phyloP scores from a whole-genome alignment of 2,329 filamentous ascomycete genomes.

The Curvularia lunata region DNA sequence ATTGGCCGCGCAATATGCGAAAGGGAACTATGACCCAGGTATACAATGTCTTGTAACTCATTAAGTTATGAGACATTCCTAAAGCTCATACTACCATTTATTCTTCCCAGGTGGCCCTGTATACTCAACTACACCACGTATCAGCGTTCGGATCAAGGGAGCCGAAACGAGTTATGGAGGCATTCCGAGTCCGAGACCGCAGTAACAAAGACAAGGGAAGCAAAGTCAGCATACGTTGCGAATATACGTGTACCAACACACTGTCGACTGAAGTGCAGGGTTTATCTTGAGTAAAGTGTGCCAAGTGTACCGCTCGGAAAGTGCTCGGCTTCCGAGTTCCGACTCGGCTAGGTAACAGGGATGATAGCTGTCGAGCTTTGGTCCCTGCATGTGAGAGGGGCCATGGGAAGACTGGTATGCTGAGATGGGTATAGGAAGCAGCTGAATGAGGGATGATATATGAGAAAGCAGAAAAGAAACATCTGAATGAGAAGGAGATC shows the following conservation, averaged over 20 bases:
- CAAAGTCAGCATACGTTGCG: neutral
- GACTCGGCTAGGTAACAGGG: neutral
- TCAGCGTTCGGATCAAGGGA: neutral
- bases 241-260: neutral
- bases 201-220: neutral
- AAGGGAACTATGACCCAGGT: no score
- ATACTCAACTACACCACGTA: neutral
- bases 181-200: neutral
- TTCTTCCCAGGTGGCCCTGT: neutral
- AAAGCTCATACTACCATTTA: neutral
- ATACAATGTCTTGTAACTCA: no score
- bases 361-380: neutral
- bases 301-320: neutral
- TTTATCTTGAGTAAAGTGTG: neutral
- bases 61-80: no score
- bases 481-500: neutral
- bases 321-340: slow-evolving; percentile 1
- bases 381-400: neutral
- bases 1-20: neutral
- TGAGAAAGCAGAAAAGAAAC: neutral
- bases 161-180: neutral
- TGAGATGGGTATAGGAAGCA: no score
- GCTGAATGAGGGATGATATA: no score
- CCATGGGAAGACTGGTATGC: neutral
- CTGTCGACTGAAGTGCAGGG: neutral